Evolutionary conservation across 768 basidiomycete genomes (phyloP).

Genomic region (Gyrodon lividus): DNA sequence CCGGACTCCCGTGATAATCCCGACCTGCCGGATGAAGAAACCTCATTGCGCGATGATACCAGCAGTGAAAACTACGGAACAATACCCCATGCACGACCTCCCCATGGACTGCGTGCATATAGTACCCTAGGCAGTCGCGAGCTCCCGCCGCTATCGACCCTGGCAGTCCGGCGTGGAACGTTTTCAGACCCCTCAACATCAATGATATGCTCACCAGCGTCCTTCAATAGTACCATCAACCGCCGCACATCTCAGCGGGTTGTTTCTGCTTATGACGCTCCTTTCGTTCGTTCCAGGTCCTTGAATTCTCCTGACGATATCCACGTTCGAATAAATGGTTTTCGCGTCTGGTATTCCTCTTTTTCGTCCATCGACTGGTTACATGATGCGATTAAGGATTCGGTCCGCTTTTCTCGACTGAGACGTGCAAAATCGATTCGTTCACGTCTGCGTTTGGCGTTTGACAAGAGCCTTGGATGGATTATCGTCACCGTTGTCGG

Average conservation of each 20-base stretch:
- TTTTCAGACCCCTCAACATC: slow-evolving; percentile 40
- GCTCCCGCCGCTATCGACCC: slow-evolving; percentile 37
- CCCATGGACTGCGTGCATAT: slow-evolving; percentile 25
- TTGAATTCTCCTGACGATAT: slow-evolving; percentile 42
- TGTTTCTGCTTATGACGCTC: slow-evolving; percentile 71
- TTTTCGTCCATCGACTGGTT: slow-evolving; percentile 95
- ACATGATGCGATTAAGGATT: slow-evolving; percentile 95
- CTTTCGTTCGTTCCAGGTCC: slow-evolving; percentile 31
- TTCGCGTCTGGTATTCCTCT: slow-evolving; percentile 82
- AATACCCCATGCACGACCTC: slow-evolving; percentile 32
- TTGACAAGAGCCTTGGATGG: slow-evolving; percentile 86
- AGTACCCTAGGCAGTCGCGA: slow-evolving; percentile 35
- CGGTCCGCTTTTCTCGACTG: slow-evolving; percentile 72
- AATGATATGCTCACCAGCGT: slow-evolving; percentile 29
- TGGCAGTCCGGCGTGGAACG: slow-evolving; percentile 32
- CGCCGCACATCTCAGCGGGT: slow-evolving; percentile 52
- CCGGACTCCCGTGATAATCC: slow-evolving; percentile 2
- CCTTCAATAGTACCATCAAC: slow-evolving; percentile 34
- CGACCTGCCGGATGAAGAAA: slow-evolving; percentile 30
- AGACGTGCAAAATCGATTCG: slow-evolving; percentile 68
- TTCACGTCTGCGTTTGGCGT: slow-evolving; percentile 56
- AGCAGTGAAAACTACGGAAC: slow-evolving; percentile 56
- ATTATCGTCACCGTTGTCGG: slow-evolving; percentile 88
- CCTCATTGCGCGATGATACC: slow-evolving; percentile 33
- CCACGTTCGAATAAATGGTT: slow-evolving; percentile 76